Percentiles rank a stretch among this genome's conserved stretches.
phyloP scores from a whole-genome alignment of 805 yeast species.

The Metschnikowia matae region DNA sequence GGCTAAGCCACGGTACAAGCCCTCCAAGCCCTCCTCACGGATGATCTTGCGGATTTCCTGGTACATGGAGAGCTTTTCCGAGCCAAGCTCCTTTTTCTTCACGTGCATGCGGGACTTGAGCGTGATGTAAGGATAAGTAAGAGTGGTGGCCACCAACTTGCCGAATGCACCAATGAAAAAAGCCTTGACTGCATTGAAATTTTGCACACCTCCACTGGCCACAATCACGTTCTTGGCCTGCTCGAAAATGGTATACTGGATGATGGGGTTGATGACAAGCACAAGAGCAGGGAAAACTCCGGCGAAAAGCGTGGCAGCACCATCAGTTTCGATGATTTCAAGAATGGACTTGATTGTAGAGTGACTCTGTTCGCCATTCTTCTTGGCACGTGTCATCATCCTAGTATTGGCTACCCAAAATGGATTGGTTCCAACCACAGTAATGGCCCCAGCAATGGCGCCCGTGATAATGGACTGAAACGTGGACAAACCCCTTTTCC shows the following conservation, averaged over 20 bases:
- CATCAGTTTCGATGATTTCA: slow-evolving; percentile 67
- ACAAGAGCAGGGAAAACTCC: slow-evolving; percentile 88
- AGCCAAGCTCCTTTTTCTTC: slow-evolving; percentile 27
- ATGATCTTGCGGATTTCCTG: slow-evolving; percentile 57
- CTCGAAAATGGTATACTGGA: slow-evolving; percentile 89
- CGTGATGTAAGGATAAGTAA: slow-evolving; percentile 90
- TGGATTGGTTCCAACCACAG: slow-evolving; percentile 80
- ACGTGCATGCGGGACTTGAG: slow-evolving; percentile 86
- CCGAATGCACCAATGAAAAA: slow-evolving; percentile 87
- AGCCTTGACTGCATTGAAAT: slow-evolving; percentile 70
- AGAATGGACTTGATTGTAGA: slow-evolving; percentile 54
- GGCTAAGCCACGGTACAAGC: slow-evolving; percentile 76
- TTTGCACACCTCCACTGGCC: slow-evolving; percentile 44
- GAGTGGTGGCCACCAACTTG: slow-evolving; percentile 80
- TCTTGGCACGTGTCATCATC: slow-evolving; percentile 57
- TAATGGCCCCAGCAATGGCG: slow-evolving; percentile 81
- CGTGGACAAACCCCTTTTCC: slow-evolving; percentile 48
- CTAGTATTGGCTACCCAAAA: slow-evolving; percentile 94
- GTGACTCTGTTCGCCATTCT: slow-evolving; percentile 19
- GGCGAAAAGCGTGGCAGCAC: slow-evolving; percentile 66
- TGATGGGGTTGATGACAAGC: slow-evolving; percentile 81
- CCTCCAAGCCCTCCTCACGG: slow-evolving; percentile 65
- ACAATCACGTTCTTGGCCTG: slow-evolving; percentile 68
- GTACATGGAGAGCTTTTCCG: slow-evolving; percentile 35
- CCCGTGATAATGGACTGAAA: slow-evolving; percentile 72